Conservation (phyloP, 768 basidiomycete species). For the Naganishia kalamii region DNA sequence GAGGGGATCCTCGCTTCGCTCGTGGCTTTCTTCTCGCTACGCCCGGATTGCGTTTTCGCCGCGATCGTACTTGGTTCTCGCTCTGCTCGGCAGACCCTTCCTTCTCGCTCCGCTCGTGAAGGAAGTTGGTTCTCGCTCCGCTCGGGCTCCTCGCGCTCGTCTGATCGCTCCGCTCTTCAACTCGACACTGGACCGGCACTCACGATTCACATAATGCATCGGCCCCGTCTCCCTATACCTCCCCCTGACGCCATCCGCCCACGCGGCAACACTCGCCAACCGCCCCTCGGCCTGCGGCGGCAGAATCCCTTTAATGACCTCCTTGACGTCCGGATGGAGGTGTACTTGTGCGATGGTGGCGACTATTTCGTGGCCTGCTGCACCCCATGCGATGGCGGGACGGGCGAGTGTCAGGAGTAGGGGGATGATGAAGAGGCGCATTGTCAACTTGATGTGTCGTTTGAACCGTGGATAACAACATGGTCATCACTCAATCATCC, state of each 20-base stretch:
- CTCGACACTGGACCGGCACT: conserved; percentile 15
- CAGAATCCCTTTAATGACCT: conserved; percentile 66
- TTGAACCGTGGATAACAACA: too few species aligned
- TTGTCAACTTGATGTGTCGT: too few species aligned
- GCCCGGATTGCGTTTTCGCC: too few species aligned
- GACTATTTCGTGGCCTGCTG: conserved; percentile 76
- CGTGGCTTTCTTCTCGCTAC: too few species aligned
- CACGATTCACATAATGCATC: conserved; percentile 47
- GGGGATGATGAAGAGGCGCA: not conserved
- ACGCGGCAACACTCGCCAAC: conserved; percentile 73
- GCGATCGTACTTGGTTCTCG: not conserved
- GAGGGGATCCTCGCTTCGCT: too few species aligned
- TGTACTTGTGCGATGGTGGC: conserved; percentile 93
- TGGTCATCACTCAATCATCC: too few species aligned
- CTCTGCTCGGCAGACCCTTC: not conserved
- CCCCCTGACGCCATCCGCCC: conserved; percentile 71
- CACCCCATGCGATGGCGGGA: not conserved
- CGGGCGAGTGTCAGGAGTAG: not conserved
- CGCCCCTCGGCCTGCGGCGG: conserved; percentile 57
- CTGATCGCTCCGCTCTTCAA: not conserved
- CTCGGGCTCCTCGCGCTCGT: not conserved
- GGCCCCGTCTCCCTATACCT: conserved; percentile 37
- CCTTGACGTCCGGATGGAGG: conserved; percentile 64
- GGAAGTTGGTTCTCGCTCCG: not conserved
- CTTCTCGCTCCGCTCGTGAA: not conserved